A percentile compares a stretch with the other conserved stretches of the same genome.
phyloP scores from a whole-genome alignment of 2,329 filamentous ascomycete species.

The Colletotrichum chlorophyti region DNA sequence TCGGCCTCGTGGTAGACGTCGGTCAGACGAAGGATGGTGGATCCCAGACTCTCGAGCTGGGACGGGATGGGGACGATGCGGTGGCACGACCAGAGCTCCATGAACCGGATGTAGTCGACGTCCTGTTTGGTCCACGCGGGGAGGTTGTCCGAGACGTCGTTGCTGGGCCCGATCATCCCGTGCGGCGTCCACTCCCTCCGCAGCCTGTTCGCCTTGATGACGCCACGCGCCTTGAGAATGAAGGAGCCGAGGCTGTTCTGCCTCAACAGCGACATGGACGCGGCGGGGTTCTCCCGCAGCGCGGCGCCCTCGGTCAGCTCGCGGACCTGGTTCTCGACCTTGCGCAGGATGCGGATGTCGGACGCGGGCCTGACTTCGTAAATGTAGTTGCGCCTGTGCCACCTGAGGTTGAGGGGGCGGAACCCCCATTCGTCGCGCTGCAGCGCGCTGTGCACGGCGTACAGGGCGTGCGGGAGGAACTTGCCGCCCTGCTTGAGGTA shows the following conservation, averaged over 20 bases:
- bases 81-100: conserved; percentile 68
- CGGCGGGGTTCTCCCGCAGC: conserved; percentile 9
- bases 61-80: conserved; percentile 26
- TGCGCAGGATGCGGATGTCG: conserved; percentile 59
- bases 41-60: conserved; percentile 41
- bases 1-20: conserved; percentile 63
- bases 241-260: conserved; percentile 51
- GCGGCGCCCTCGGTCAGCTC: conserved; percentile 53
- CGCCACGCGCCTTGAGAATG: conserved; percentile 52
- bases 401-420: conserved; percentile 51
- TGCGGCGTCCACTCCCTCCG: conserved; percentile 55
- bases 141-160: conserved; percentile 19
- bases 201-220: conserved; percentile 59
- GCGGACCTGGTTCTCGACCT: conserved; percentile 59
- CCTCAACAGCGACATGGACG: conserved; percentile 26
- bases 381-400: conserved; percentile 37
- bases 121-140: conserved; percentile 56
- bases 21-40: conserved; percentile 67
- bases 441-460: conserved; percentile 74
- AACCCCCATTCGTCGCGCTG: conserved; percentile 67
- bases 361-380: conserved; percentile 45
- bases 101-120: conserved; percentile 66
- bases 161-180: conserved; percentile 54
- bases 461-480: conserved; percentile 59
- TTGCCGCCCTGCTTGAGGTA: conserved; percentile 42